Conservation (phyloP, 345 rosid species). For the Dipteronia sinensis region DNA sequence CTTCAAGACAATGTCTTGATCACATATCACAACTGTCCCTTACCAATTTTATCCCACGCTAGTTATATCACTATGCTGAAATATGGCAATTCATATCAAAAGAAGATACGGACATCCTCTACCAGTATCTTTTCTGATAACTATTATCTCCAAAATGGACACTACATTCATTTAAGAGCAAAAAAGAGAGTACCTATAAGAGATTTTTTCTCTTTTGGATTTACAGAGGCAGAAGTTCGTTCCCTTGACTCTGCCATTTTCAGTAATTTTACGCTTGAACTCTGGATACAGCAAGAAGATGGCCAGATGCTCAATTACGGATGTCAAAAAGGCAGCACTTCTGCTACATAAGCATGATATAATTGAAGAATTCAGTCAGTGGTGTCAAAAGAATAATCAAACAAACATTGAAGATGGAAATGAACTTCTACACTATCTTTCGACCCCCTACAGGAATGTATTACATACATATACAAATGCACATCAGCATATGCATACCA, state of each 20-base stretch:
- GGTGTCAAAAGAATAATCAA: neutral
- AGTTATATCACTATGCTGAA: neutral
- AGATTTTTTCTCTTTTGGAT: slow-evolving; percentile 40
- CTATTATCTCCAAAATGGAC: slow-evolving; percentile 1
- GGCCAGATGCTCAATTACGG: neutral
- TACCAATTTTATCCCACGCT: neutral
- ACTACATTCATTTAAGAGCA: neutral
- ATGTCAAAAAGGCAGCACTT: slow-evolving; percentile 1
- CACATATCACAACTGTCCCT: neutral
- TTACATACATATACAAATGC: neutral
- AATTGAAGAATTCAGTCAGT: neutral
- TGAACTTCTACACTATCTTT: neutral
- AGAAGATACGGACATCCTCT: neutral
- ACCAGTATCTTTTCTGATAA: neutral
- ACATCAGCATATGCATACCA: neutral
- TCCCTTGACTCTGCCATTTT: slow-evolving; percentile 49
- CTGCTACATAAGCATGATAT: neutral
- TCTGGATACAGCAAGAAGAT: slow-evolving; percentile 23
- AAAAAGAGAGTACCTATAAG: slow-evolving; percentile 42
- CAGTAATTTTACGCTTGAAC: slow-evolving; percentile 20
- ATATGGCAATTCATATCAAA: neutral
- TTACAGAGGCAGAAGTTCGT: slow-evolving; percentile 34
- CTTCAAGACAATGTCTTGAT: neutral
- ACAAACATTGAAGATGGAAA: neutral
- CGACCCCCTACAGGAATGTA: neutral